Conservation (phyloP, 768 basidiomycete species). For the Trametes gibbosa region DNA sequence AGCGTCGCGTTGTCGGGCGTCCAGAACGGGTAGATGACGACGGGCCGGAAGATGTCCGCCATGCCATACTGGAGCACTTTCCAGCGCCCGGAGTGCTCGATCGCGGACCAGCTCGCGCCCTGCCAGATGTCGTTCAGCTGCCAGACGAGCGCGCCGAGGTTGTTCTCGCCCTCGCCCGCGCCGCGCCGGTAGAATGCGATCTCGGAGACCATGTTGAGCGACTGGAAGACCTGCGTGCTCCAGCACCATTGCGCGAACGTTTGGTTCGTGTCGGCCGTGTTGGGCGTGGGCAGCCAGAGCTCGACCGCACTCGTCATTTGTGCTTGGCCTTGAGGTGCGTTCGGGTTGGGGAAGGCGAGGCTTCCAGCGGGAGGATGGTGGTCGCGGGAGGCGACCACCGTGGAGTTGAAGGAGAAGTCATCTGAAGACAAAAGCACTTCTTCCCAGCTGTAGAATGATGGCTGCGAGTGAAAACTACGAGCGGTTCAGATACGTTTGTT, state of each 20-base stretch:
- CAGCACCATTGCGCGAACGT: constrained; percentile 66
- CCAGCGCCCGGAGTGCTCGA: constrained; percentile 60
- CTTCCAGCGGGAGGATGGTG: constrained; percentile 54
- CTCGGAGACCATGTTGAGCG: constrained; percentile 57
- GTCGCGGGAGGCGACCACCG: constrained; percentile 52
- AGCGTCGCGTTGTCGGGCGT: constrained; percentile 45
- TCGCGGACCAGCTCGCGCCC: constrained; percentile 51
- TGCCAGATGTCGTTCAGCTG: constrained; percentile 64
- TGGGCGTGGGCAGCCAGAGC: constrained; percentile 54
- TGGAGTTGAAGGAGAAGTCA: constrained; percentile 58
- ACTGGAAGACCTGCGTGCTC: constrained; percentile 60
- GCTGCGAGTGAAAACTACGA: constrained; percentile 59
- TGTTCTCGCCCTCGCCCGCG: constrained; percentile 56
- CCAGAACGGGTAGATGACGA: constrained; percentile 58
- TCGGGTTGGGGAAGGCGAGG: constrained; percentile 54
- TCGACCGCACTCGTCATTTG: constrained; percentile 53
- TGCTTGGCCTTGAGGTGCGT: constrained; percentile 48
- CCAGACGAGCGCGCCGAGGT: constrained; percentile 58
- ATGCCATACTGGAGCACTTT: constrained; percentile 56
- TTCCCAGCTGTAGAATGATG: constrained; percentile 60
- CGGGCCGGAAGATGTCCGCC: constrained; percentile 42
- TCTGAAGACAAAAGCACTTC: constrained; percentile 49
- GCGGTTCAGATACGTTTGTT: not conserved
- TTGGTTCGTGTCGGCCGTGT: constrained; percentile 46
- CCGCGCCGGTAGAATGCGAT: constrained; percentile 59